These are phyloP conservation scores for Sungouiozyma ichnusensis DNA, from an alignment of 805 yeast species.

Conservation along the genomic window DNA sequence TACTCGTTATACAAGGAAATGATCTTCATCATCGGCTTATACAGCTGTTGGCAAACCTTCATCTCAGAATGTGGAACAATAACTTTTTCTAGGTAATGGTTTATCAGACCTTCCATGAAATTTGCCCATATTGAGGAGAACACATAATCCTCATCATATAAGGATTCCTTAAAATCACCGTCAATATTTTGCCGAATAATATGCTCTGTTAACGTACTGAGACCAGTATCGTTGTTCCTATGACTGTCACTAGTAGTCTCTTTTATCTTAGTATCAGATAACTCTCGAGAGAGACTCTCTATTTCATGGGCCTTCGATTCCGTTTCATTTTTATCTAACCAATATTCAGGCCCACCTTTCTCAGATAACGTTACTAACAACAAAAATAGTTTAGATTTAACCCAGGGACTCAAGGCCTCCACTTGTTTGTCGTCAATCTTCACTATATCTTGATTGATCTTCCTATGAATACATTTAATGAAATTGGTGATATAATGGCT, in stretches of 20 bases:
- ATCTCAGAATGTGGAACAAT: conserved; percentile 29
- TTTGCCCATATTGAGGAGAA: conserved; percentile 31
- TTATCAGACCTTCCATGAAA: conserved; percentile 30
- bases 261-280: neutral
- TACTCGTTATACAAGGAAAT: conserved; percentile 28
- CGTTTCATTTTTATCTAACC: conserved; percentile 22
- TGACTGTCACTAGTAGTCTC: too few relatives aligned
- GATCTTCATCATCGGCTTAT: conserved; percentile 31
- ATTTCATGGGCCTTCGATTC: neutral
- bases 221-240: neutral
- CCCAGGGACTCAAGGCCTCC: conserved; percentile 19
- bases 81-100: conserved; percentile 27
- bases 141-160: conserved; percentile 27
- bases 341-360: conserved; percentile 30
- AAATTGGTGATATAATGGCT: conserved; percentile 22
- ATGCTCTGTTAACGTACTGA: conserved; percentile 22
- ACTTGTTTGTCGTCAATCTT: conserved; percentile 17
- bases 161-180: conserved; percentile 23
- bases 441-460: conserved; percentile 22
- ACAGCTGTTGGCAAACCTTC: conserved; percentile 29
- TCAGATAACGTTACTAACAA: conserved; percentile 24
- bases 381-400: conserved; percentile 23
- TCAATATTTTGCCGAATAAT: conserved; percentile 28
- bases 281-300: neutral
- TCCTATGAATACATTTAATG: conserved; percentile 24